Evolutionary conservation across 345 rosid genomes (phyloP).

Genomic region (Salix dunnii): DNA sequence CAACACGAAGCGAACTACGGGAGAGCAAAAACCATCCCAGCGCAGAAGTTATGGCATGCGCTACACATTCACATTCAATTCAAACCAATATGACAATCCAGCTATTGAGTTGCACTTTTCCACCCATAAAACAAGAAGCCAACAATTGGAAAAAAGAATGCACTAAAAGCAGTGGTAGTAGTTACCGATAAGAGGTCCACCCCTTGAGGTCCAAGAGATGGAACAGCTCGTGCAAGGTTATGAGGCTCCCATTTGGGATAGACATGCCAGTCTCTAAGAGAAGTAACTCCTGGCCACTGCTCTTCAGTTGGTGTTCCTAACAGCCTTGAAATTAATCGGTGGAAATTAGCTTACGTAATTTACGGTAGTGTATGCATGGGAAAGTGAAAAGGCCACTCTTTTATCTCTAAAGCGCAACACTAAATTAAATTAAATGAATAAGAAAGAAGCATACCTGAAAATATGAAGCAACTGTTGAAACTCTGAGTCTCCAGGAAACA

Average conservation of each 20-base stretch:
- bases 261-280: slow-evolving; percentile 86
- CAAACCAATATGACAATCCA: neutral
- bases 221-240: slow-evolving; percentile 61
- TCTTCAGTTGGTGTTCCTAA: slow-evolving; percentile 84
- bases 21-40: neutral
- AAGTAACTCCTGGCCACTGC: slow-evolving; percentile 81
- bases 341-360: neutral
- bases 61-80: neutral
- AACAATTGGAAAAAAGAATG: neutral
- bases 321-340: slow-evolving; percentile 40
- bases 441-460: slow-evolving; percentile 47
- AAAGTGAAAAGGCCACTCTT: neutral
- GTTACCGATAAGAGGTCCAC: slow-evolving; percentile 79
- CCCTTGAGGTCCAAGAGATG: slow-evolving; percentile 71
- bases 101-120: neutral
- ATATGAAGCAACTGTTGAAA: slow-evolving; percentile 93
- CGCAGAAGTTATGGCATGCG: neutral
- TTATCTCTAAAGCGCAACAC: neutral
- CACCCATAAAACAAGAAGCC: neutral
- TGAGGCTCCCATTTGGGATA: slow-evolving; percentile 88
- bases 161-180: neutral
- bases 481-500: slow-evolving; percentile 92
- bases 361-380: neutral
- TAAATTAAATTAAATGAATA: neutral
- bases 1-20: neutral